These are phyloP conservation scores for Malus fusca DNA, from an alignment of 306 rosid genomes.

Conservation along the genomic window DNA sequence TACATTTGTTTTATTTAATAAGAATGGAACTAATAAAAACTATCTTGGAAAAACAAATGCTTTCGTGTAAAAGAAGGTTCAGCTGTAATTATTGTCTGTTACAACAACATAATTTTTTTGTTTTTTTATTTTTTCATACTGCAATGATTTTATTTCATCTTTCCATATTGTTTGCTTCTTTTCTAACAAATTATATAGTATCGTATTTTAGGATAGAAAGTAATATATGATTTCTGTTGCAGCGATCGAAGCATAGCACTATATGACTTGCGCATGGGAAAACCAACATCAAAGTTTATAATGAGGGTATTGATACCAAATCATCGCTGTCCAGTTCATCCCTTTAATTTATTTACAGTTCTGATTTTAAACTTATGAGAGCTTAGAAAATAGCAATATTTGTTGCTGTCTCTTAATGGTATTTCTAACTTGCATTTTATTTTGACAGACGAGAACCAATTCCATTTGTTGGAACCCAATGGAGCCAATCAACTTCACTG, in stretches of 20 bases:
- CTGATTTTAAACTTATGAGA: neutral
- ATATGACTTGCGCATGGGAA: slow-evolving; percentile 73
- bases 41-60: neutral
- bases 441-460: slow-evolving; percentile 74
- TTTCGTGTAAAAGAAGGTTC: neutral
- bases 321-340: neutral
- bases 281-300: slow-evolving; percentile 55
- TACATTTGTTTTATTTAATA: neutral
- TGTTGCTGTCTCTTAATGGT: neutral
- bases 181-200: neutral
- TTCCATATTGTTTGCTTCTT: neutral
- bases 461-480: slow-evolving; percentile 91
- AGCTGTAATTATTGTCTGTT: neutral
- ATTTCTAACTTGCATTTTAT: slow-evolving; percentile 28
- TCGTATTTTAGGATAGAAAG: neutral
- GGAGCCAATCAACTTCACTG: slow-evolving; percentile 93
- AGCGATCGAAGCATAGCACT: slow-evolving; percentile 85
- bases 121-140: neutral
- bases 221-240: slow-evolving; percentile 8
- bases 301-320: slow-evolving; percentile 55
- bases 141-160: neutral
- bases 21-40: neutral
- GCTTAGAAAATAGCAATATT: neutral
- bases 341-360: neutral
- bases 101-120: neutral